phyloP scores from a whole-genome alignment of 148 eudicot genomes.

The Linanthus parryae region DNA sequence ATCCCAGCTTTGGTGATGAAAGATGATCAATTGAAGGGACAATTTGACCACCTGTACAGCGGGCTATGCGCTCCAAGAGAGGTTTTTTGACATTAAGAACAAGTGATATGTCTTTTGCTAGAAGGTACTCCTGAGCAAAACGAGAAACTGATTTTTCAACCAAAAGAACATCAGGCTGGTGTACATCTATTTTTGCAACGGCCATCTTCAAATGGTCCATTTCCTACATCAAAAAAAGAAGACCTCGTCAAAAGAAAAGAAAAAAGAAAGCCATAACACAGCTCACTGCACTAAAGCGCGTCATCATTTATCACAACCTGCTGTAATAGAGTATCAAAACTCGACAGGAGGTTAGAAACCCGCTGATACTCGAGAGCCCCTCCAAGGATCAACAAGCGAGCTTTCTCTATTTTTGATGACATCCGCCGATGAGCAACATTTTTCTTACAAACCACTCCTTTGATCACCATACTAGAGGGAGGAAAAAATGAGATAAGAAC shows the following conservation, averaged over 20 bases:
- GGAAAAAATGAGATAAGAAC: background rate
- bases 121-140: slow-evolving; percentile 88
- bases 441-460: slow-evolving; percentile 95
- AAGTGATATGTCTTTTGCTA: slow-evolving; percentile 82
- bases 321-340: slow-evolving; percentile 90
- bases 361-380: slow-evolving; percentile 99
- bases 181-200: slow-evolving; percentile 90
- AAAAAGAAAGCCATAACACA: background rate
- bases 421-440: slow-evolving; percentile 96
- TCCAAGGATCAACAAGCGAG: slow-evolving; percentile 83
- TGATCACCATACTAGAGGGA: slow-evolving; percentile 57
- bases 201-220: slow-evolving; percentile 99
- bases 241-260: background rate
- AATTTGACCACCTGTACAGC: slow-evolving; percentile 94
- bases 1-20: slow-evolving; percentile 69
- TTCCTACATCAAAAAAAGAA: slow-evolving; percentile 42
- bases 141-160: slow-evolving; percentile 99
- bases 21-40: slow-evolving; percentile 94
- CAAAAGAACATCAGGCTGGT: slow-evolving; percentile 75
- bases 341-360: slow-evolving; percentile 78
- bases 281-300: background rate
- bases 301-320: slow-evolving; percentile 55
- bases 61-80: slow-evolving; percentile 94
- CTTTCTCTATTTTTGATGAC: slow-evolving; percentile 79
- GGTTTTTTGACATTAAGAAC: slow-evolving; percentile 86